Base-by-base conservation (phyloP, 257 asterid species). In the Solanum corneliomulleri region DNA sequence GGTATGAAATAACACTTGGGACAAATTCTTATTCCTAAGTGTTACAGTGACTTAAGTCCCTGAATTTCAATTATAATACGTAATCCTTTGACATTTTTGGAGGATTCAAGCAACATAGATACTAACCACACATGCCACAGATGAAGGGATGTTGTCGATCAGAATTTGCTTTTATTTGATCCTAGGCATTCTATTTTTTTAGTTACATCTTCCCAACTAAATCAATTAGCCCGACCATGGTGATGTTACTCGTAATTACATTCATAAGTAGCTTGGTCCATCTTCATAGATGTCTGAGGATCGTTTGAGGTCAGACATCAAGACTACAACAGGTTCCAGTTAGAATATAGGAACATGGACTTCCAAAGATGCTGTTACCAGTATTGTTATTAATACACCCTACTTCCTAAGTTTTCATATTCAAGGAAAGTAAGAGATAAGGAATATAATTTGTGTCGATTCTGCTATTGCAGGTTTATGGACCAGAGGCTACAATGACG, bases 401-500 rank as follows among this genome's bases (percentile, higher is more conserved):
- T 76, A 25, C 60, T n/a, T 41, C 60, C 80, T 33, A 77, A n/a
- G 14, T n/a, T 42, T n/a, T 42, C 62, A 77, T 33, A 42, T 42
- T 21, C 23, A 9, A 76, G 6, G n/a, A 9, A 44, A 27, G 84
- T 78, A 25, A 27, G 15, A 13, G 56, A 4, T 47, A 4, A 47
- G 20, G 41, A 35, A 35, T 25, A 44, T 29, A 80, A 80, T 47
- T 47, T 29, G 35, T 29, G 82, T 62, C 20, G 9, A 56, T 29
- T 68, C 16, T 70, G 14, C 86, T 20, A 2, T 52, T 87, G 89
- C 89, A 95, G 98, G 96, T 95, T 83, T 94, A 95, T 33, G 98
- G 98, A 72, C 98, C 96, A 15, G 98, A 93, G 94, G 98, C 98
- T 68, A 95, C 98, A 77, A 95, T 95, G 98, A 95, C 98, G 39